These are phyloP conservation scores for Populus euphratica DNA, from an alignment of 345 rosid genomes.

Conservation along the genomic window DNA sequence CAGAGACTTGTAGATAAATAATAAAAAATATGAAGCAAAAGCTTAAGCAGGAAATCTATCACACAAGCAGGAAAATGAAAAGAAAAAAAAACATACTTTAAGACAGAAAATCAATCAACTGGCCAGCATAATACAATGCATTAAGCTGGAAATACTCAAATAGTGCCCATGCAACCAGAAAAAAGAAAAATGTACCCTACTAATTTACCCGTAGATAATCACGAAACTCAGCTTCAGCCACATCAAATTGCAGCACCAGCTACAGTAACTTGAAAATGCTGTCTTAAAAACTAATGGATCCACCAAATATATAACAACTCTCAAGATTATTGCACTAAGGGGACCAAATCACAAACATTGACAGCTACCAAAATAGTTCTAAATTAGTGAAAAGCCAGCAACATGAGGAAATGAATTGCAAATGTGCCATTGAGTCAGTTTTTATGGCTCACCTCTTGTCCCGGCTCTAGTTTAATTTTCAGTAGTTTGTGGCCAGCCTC, in stretches of 20 bases:
- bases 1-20: neutral
- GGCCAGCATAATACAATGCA: no score
- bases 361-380: no score
- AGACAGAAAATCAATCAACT: no score
- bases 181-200: neutral
- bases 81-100: neutral
- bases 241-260: neutral
- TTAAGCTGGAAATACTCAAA: no score
- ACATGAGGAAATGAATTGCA: neutral
- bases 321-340: neutral
- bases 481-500: constrained; percentile 95
- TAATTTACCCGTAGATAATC: neutral
- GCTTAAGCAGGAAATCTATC: neutral
- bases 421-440: constrained; percentile 2
- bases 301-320: neutral
- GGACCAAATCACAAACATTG: neutral
- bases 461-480: constrained; percentile 93
- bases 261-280: neutral
- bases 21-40: neutral
- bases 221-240: neutral
- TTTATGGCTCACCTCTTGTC: constrained; percentile 74
- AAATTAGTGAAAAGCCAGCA: no score
- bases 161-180: neutral
- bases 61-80: neutral
- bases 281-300: neutral